Conservation (phyloP, 306 rosid genomes). For the Sindora glabra region DNA sequence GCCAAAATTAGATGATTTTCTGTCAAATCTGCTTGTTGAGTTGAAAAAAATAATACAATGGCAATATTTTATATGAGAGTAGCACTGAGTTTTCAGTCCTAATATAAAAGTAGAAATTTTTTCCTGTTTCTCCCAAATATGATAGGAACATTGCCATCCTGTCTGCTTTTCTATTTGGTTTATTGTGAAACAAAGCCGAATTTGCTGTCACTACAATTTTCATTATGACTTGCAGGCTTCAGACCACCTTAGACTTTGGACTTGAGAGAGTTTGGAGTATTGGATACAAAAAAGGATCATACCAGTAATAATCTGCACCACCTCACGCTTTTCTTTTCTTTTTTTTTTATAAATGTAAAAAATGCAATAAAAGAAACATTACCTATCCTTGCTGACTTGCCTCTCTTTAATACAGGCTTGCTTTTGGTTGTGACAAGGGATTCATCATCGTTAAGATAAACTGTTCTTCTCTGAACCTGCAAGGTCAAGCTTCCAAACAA, state of each 20-base stretch:
- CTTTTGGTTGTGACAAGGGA: conserved; percentile 57
- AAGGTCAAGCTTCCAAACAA: neutral
- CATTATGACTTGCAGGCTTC: conserved; percentile 27
- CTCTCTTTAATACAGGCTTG: conserved; percentile 30
- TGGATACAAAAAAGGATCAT: conserved; percentile 41
- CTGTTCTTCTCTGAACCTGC: neutral
- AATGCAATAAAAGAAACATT: neutral
- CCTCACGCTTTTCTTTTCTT: no score
- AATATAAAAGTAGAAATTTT: no score
- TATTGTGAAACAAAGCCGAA: no score
- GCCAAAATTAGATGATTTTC: no score
- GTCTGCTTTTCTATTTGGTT: no score
- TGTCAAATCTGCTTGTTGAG: no score
- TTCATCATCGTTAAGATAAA: conserved; percentile 16
- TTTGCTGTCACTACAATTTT: neutral
- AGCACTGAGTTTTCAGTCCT: no score
- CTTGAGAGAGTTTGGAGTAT: conserved; percentile 62
- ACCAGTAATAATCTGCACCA: conserved; percentile 21
- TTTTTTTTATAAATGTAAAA: neutral
- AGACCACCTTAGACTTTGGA: conserved; percentile 27
- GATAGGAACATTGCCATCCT: no score
- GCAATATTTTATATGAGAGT: no score
- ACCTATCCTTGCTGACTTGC: neutral
- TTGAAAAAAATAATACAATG: no score
- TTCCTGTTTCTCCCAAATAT: neutral